phyloP scores from a whole-genome alignment of 257 asterid species.

The Petunia secreta region DNA sequence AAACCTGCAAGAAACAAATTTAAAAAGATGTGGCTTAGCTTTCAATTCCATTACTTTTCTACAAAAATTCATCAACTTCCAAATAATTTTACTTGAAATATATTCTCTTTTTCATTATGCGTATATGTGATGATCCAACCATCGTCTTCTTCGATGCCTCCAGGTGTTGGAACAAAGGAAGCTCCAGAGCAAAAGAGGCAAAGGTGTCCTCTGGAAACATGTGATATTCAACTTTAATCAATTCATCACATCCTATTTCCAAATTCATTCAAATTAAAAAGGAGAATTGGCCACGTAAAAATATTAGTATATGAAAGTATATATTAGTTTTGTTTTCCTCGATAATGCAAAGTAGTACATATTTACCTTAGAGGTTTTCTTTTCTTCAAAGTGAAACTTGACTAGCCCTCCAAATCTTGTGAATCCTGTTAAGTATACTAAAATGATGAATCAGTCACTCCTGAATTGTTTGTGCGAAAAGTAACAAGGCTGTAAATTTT shows the following conservation, averaged over 20 bases:
- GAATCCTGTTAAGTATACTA: not conserved
- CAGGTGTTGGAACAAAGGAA: conserved; percentile 31
- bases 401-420: not conserved
- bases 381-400: conserved; percentile 23
- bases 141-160: conserved; percentile 35
- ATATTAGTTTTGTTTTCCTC: too few relatives aligned
- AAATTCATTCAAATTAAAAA: not conserved
- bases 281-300: too few relatives aligned
- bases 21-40: not conserved
- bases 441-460: not conserved
- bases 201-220: conserved; percentile 33
- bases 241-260: conserved; percentile 16
- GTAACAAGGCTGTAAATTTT: not conserved
- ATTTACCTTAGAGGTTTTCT: conserved; percentile 5
- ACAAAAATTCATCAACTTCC: not conserved
- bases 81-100: conserved; percentile 26
- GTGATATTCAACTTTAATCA: conserved; percentile 33
- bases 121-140: conserved; percentile 42
- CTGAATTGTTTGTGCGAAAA: not conserved
- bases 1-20: conserved; percentile 32
- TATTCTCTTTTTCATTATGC: conserved; percentile 34
- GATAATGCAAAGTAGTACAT: not conserved
- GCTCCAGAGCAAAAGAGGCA: conserved; percentile 33
- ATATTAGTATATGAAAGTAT: not conserved
- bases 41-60: not conserved